phyloP scores from a whole-genome alignment of 2,329 filamentous ascomycete species.

The Cladobotryum protrusum region DNA sequence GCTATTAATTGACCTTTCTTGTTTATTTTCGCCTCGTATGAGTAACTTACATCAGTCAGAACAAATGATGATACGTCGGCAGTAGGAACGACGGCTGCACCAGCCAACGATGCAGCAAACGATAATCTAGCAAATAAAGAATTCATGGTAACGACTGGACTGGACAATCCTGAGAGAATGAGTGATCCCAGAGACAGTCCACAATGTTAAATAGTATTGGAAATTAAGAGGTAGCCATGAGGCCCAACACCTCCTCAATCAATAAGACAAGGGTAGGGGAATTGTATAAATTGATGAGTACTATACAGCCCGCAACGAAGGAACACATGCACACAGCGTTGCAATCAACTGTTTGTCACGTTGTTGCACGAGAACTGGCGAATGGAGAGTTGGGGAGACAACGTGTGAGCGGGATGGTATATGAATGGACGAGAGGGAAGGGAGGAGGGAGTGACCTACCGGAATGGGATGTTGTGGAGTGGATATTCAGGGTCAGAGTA shows the following conservation, averaged over 20 bases:
- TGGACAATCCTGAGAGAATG: background rate
- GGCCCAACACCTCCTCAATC: slow-evolving; percentile 1
- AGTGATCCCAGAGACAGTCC: background rate
- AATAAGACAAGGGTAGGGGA: background rate
- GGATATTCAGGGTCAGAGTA: background rate
- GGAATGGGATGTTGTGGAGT: background rate
- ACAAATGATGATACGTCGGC: slow-evolving; percentile 28
- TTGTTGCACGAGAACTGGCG: slow-evolving; percentile 8
- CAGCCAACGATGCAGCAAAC: background rate
- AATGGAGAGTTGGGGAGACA: slow-evolving; percentile 7
- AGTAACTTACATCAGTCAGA: slow-evolving; percentile 30
- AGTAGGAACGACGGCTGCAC: background rate
- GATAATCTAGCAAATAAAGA: slow-evolving; percentile 4
- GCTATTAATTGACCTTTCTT: background rate
- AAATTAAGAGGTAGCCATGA: background rate
- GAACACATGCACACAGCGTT: slow-evolving; percentile 1
- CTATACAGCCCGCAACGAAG: background rate
- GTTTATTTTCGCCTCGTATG: background rate
- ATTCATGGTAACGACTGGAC: slow-evolving; percentile 7
- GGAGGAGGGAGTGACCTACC: background rate
- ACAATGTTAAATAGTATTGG: background rate
- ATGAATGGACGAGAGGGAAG: slow-evolving; percentile 8
- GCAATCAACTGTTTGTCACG: slow-evolving; percentile 8
- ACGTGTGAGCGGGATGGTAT: slow-evolving; percentile 10
- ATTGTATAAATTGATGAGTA: background rate